Evolutionary conservation across 257 asterid species (phyloP), one percentile per base, ranked within the genome.

Genomic region (Ajuga chamaepitys): DNA sequence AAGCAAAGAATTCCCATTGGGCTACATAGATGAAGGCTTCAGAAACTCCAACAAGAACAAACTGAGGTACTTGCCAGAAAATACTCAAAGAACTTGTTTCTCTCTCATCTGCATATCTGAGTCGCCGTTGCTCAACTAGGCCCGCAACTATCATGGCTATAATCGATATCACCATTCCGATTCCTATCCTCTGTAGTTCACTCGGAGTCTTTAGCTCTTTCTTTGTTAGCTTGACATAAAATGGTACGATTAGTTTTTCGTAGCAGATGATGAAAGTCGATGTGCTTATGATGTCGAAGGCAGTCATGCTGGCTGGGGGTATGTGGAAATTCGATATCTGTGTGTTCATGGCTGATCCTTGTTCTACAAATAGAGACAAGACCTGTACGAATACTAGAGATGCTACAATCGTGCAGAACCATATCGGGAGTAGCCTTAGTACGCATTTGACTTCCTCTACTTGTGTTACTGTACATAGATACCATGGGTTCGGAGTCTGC

Each of bases 361-460:
- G 96, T 71, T 86, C 96, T 7, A 89, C 95, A 12, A 89, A 89
- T 64, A 89, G 93, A 5, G 96, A 89, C 14, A 84, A 78, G 44
- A 89, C 93, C 77, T 89, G 96, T 21, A 85, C 95, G 26, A 83
- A 86, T 9, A 85, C 91, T 52, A 81, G 56, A 38, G 96, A 89
- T 16, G 93, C 81, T 18, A 89, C 68, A 1, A 83, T 89, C 66
- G 95, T 77, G 79, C 96, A 89, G 35, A 86, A 71, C 96, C 96
- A 89, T 84, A 89, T 86, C 20, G 96, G 96, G 4, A 89, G 78
- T 20, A 89, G 76, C 53, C 95, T 78, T 16, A 89, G 14, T 24
- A 89, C 85, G 18, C 96, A 84, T 74, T 89, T 89, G 4, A 83
- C 95, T 81, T 89, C 96, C 74, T 89, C 95, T 1, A 89, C 96